Conservation (phyloP, 768 basidiomycete genomes). For the Amanita polypyramis region DNA sequence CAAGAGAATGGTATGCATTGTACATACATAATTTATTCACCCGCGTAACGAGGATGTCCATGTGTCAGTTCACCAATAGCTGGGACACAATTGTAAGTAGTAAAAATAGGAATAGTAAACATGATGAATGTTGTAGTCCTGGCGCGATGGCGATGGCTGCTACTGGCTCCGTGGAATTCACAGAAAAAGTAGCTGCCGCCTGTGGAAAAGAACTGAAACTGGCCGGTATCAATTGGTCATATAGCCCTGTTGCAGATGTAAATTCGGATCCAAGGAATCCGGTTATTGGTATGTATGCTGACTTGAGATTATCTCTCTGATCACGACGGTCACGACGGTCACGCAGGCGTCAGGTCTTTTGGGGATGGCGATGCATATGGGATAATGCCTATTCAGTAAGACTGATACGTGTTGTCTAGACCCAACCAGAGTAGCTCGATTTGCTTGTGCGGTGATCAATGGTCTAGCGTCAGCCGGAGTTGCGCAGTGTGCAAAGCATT, state of each 20-base stretch:
- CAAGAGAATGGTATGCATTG: conserved; percentile 65
- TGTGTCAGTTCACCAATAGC: conserved; percentile 39
- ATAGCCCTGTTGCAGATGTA: conserved; percentile 62
- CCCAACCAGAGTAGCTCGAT: conserved; percentile 38
- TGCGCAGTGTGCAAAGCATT: conserved; percentile 60
- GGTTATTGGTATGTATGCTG: conserved; percentile 44
- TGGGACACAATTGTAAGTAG: conserved; percentile 58
- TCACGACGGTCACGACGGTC: background rate
- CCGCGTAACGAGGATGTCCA: too few species aligned
- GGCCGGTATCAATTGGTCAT: conserved; percentile 64
- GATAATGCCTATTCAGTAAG: background rate
- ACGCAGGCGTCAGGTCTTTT: conserved; percentile 58
- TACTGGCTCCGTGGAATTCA: conserved; percentile 33
- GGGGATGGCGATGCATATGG: conserved; percentile 43
- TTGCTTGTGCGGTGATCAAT: conserved; percentile 32
- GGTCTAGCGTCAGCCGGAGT: conserved; percentile 40
- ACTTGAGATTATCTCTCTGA: background rate
- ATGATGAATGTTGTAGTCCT: conserved; percentile 30
- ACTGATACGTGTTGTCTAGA: conserved; percentile 26
- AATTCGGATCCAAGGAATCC: conserved; percentile 63
- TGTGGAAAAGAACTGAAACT: conserved; percentile 46
- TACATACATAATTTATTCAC: too few species aligned
- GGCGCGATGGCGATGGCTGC: conserved; percentile 68
- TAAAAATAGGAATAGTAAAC: background rate
- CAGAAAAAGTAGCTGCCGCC: conserved; percentile 33